Conservation (phyloP, 163 green algal species). For the Scenedesmus sp. region DNA sequence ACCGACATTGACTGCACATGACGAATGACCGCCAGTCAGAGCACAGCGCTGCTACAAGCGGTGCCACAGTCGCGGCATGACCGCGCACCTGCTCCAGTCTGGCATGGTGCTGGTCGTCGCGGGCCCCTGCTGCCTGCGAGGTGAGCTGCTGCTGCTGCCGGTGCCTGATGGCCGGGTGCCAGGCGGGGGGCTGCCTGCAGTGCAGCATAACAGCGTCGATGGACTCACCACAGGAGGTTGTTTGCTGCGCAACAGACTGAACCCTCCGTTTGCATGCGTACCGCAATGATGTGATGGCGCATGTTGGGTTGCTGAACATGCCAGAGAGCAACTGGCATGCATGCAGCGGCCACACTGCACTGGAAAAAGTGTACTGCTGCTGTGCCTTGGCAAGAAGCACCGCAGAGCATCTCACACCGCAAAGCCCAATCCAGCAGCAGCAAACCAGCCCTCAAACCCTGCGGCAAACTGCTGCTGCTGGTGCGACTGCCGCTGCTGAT, state of each 20-base stretch:
- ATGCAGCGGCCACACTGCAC: too few relatives aligned
- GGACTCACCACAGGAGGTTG: too few relatives aligned
- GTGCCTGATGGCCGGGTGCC: neutral
- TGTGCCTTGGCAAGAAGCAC: neutral
- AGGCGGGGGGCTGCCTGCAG: neutral
- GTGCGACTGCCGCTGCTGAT: neutral
- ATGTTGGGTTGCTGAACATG: too few relatives aligned
- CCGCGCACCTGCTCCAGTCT: conserved; percentile 22
- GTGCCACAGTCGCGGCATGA: neutral
- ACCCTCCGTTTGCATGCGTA: neutral
- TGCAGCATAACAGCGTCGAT: neutral
- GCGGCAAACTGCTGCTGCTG: neutral
- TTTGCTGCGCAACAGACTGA: too few relatives aligned
- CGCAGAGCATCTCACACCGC: too few relatives aligned
- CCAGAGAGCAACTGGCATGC: too few relatives aligned
- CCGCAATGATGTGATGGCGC: neutral
- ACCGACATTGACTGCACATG: too few relatives aligned
- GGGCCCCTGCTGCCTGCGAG: neutral
- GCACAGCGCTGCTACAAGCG: too few relatives aligned
- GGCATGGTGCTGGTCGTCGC: conserved; percentile 19
- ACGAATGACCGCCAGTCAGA: too few relatives aligned
- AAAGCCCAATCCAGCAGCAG: too few relatives aligned
- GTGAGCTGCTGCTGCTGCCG: conserved; percentile 8
- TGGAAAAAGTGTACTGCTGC: too few relatives aligned
- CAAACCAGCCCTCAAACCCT: neutral